phyloP scores from a whole-genome alignment of 257 asterid species.

The Capsicum baccatum region DNA sequence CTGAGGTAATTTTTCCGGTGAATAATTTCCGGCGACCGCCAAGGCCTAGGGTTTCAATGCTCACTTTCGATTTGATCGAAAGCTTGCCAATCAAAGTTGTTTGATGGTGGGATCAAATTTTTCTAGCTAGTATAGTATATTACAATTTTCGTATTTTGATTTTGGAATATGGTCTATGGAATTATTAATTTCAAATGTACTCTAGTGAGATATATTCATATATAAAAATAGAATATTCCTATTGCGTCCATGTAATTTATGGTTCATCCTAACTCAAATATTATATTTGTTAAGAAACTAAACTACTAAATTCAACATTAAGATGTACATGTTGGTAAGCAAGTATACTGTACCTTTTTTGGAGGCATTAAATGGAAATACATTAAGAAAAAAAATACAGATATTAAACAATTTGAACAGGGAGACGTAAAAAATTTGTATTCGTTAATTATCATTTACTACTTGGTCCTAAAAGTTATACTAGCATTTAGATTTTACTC shows the following conservation, averaged over 20 bases:
- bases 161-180: not conserved
- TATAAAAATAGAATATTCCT: not conserved
- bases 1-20: not conserved
- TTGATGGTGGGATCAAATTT: not conserved
- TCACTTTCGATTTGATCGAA: constrained; percentile 39
- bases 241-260: not conserved
- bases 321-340: too few species aligned
- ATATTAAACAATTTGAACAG: too few species aligned
- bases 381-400: too few species aligned
- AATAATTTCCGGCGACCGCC: not conserved
- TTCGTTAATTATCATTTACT: not conserved
- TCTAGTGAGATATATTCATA: not conserved
- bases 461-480: not conserved
- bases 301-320: too few species aligned
- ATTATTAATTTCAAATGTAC: not conserved
- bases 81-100: constrained; percentile 34
- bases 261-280: not conserved
- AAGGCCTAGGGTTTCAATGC: constrained; percentile 39
- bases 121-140: not conserved
- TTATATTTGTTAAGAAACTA: not conserved
- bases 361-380: too few species aligned
- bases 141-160: not conserved
- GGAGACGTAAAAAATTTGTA: too few species aligned
- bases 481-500: not conserved
- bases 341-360: too few species aligned